Evolutionary conservation across 441 rosid species (phyloP).

Genomic region (Pelargonium cotyledonis): DNA sequence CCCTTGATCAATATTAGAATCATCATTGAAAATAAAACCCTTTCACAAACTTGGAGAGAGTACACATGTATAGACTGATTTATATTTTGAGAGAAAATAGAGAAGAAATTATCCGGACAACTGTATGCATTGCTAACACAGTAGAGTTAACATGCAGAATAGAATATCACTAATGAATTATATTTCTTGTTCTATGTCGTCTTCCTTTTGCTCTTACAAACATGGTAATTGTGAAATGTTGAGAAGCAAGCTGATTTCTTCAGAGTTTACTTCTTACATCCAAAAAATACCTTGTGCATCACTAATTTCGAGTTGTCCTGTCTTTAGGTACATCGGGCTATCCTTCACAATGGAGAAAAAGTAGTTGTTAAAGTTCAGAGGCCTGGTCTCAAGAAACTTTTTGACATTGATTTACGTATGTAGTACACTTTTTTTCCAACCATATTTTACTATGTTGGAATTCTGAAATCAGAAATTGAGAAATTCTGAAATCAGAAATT

Average conservation of each 20-base stretch:
- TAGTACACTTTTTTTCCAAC: constrained; percentile 12
- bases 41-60: neutral
- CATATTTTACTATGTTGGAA: constrained; percentile 4
- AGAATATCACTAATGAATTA: neutral
- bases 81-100: neutral
- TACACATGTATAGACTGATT: neutral
- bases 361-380: constrained; percentile 90
- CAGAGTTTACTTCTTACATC: neutral
- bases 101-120: neutral
- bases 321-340: constrained; percentile 81
- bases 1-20: neutral
- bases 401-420: constrained; percentile 86
- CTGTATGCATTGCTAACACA: neutral
- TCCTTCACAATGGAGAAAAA: constrained; percentile 79
- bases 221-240: neutral
- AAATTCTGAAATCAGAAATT: neutral
- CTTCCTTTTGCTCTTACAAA: neutral
- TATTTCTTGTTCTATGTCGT: neutral
- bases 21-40: neutral
- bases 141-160: neutral
- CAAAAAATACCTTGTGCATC: neutral
- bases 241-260: neutral
- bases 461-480: neutral
- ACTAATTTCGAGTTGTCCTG: constrained; percentile 19
- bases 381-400: constrained; percentile 89